A percentile compares a stretch with the other conserved stretches of the same genome.
phyloP scores from a whole-genome alignment of 352 stramenopile species.

The Phytophthora vignae region DNA sequence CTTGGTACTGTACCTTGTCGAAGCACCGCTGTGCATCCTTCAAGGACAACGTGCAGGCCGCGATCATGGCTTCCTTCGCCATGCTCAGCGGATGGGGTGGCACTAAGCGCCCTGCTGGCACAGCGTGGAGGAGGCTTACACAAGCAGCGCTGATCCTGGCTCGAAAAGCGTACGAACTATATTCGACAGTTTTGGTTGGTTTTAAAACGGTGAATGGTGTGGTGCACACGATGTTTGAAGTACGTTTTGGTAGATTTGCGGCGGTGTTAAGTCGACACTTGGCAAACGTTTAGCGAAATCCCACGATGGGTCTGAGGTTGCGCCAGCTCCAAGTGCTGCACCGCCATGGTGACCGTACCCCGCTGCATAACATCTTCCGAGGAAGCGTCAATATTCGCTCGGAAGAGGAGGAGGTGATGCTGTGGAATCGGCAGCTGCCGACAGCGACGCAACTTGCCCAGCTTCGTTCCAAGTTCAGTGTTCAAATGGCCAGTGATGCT shows the following conservation, averaged over 20 bases:
- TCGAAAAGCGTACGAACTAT: conserved; percentile 6
- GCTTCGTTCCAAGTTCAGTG: conserved; percentile 46
- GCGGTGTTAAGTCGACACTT: not conserved
- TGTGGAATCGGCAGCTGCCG: conserved; percentile 61
- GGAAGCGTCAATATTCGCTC: conserved; percentile 27
- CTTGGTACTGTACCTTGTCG: conserved; percentile 56
- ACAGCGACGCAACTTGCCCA: conserved; percentile 38
- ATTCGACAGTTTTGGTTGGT: conserved; percentile 12
- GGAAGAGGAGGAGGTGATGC: conserved; percentile 49
- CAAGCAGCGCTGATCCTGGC: conserved; percentile 25
- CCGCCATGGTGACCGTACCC: conserved; percentile 83
- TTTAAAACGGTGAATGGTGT: conserved; percentile 37
- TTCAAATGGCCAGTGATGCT: conserved; percentile 14
- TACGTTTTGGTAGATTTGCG: conserved; percentile 12
- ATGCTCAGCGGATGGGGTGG: conserved; percentile 24
- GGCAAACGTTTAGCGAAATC: not conserved
- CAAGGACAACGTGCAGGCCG: conserved; percentile 60
- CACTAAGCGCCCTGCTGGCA: conserved; percentile 8
- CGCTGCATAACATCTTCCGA: conserved; percentile 76
- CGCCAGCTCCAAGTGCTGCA: conserved; percentile 84
- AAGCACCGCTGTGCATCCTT: conserved; percentile 82
- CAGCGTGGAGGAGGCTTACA: conserved; percentile 17
- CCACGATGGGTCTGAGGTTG: conserved; percentile 49
- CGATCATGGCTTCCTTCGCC: conserved; percentile 24
- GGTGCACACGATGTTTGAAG: conserved; percentile 15